These are phyloP conservation scores for Mortierella polycephala DNA, from an alignment of 371 early-diverging fungal genomes.

Conservation along the genomic window DNA sequence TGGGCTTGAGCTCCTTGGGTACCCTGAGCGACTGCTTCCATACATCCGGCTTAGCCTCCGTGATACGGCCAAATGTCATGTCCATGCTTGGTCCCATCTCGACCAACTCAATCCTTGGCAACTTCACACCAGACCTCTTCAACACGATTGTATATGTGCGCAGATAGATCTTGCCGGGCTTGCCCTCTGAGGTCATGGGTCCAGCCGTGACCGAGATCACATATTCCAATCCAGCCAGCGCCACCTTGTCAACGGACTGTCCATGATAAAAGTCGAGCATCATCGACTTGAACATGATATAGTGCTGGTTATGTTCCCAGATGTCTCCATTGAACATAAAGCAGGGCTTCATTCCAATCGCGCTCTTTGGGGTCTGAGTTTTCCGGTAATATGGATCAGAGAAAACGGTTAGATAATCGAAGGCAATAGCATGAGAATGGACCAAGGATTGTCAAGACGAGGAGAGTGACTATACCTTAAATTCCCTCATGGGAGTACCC, in stretches of 20 bases:
- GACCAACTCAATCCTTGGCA: slow-evolving; percentile 91
- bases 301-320: slow-evolving; percentile 78
- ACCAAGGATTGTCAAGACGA: background rate
- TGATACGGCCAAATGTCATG: slow-evolving; percentile 79
- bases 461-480: slow-evolving; percentile 64
- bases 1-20: slow-evolving; percentile 88
- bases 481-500: slow-evolving; percentile 70
- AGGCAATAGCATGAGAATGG: background rate
- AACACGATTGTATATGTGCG: slow-evolving; percentile 83
- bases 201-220: slow-evolving; percentile 88
- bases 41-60: slow-evolving; percentile 79
- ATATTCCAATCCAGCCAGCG: slow-evolving; percentile 90
- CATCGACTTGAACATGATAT: slow-evolving; percentile 81
- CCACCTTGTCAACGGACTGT: slow-evolving; percentile 73
- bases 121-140: slow-evolving; percentile 86
- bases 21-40: slow-evolving; percentile 85
- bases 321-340: slow-evolving; percentile 92
- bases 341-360: slow-evolving; percentile 89
- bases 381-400: background rate
- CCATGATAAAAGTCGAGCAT: slow-evolving; percentile 95
- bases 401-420: slow-evolving; percentile 6
- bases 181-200: slow-evolving; percentile 62
- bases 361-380: slow-evolving; percentile 73
- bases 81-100: slow-evolving; percentile 96
- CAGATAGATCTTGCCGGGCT: slow-evolving; percentile 73